Conservation (phyloP, 177 flowering plant genomes). For the Tripterygium wilfordii region DNA sequence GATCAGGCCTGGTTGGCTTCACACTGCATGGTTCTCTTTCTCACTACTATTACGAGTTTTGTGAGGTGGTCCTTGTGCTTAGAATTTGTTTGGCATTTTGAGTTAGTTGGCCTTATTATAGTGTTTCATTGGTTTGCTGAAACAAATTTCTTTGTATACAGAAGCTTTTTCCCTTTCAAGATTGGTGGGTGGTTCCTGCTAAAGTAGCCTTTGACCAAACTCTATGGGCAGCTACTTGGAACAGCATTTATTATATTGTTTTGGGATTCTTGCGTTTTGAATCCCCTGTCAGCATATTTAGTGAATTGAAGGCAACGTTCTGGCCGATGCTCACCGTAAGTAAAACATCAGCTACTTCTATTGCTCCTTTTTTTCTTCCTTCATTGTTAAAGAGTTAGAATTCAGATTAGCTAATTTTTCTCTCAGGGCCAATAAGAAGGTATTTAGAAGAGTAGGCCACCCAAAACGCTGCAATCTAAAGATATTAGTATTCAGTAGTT, state of each 20-base stretch:
- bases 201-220: conserved; percentile 94
- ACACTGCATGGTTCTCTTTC: conserved; percentile 92
- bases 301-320: conserved; percentile 76
- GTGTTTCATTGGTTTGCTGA: background rate
- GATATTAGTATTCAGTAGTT: no score
- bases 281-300: conserved; percentile 56
- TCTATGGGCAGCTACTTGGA: conserved; percentile 83
- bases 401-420: no score
- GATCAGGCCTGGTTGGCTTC: conserved; percentile 95
- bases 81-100: background rate
- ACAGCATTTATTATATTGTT: conserved; percentile 71
- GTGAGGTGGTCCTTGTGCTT: conserved; percentile 55
- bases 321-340: conserved; percentile 91
- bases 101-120: background rate
- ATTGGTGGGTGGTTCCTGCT: conserved; percentile 96
- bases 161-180: conserved; percentile 82
- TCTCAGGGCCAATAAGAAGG: no score
- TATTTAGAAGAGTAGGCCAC: no score
- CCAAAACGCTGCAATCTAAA: no score
- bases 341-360: conserved; percentile 3
- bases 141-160: conserved; percentile 14
- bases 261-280: conserved; percentile 76
- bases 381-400: no score
- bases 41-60: conserved; percentile 86
- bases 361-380: no score